Evolutionary conservation across 805 yeast genomes (phyloP).

Genomic region (Suhomyces pyralidae): DNA sequence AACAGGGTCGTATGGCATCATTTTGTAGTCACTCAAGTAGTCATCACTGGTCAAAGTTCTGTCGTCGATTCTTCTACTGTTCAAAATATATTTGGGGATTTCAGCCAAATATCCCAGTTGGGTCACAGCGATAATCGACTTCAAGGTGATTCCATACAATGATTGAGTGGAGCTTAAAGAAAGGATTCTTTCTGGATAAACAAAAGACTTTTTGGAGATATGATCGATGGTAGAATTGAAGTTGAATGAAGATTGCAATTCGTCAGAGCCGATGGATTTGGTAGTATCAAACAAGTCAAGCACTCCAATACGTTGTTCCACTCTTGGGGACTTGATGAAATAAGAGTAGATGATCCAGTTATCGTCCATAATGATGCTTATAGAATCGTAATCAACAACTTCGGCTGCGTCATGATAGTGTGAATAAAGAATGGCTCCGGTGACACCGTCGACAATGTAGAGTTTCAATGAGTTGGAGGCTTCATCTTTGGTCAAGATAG

Average conservation of each 20-base stretch:
- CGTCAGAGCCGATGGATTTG: constrained; percentile 42
- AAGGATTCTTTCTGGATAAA: constrained; percentile 57
- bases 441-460: constrained; percentile 60
- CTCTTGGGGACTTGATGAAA: constrained; percentile 47
- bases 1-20: constrained; percentile 63
- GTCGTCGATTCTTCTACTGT: constrained; percentile 65
- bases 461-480: constrained; percentile 34
- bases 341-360: constrained; percentile 77
- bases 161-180: constrained; percentile 45
- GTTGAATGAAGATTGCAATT: constrained; percentile 33
- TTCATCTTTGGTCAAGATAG: constrained; percentile 40
- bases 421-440: constrained; percentile 60
- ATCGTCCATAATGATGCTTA: constrained; percentile 68
- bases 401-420: constrained; percentile 38
- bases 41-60: constrained; percentile 51
- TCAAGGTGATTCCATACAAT: constrained; percentile 51
- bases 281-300: constrained; percentile 75
- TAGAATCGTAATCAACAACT: constrained; percentile 34
- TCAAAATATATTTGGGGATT: constrained; percentile 68
- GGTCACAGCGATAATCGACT: constrained; percentile 59
- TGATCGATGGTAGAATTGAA: constrained; percentile 41
- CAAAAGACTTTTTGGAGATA: constrained; percentile 53
- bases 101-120: constrained; percentile 60
- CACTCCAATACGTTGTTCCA: constrained; percentile 57
- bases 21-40: constrained; percentile 52